phyloP scores from a whole-genome alignment of 176 grass and related monocot species.

The Phragmites australis region DNA sequence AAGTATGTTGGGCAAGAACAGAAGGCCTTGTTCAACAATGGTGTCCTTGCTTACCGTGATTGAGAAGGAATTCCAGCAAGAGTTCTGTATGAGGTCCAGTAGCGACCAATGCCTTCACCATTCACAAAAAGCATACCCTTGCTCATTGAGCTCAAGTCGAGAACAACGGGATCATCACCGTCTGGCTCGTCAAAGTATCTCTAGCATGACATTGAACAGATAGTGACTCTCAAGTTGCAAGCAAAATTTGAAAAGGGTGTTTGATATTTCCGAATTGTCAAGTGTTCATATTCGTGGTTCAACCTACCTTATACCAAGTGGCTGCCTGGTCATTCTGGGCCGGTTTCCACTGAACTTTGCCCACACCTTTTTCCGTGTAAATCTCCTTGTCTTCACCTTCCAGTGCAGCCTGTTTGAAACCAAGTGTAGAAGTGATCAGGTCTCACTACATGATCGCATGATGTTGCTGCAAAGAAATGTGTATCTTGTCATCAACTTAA shows the following conservation, averaged over 20 bases:
- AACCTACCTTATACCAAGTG: slow-evolving; percentile 84
- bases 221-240: slow-evolving; percentile 21
- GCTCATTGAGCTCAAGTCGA: slow-evolving; percentile 80
- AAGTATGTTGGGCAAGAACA: not conserved
- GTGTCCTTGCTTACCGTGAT: slow-evolving; percentile 48
- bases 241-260: slow-evolving; percentile 17
- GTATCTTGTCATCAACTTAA: not conserved
- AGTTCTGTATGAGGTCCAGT: slow-evolving; percentile 62
- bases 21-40: not conserved
- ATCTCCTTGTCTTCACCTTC: slow-evolving; percentile 63
- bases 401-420: slow-evolving; percentile 55
- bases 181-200: slow-evolving; percentile 83
- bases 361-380: slow-evolving; percentile 52
- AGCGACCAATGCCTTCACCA: slow-evolving; percentile 60
- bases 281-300: slow-evolving; percentile 7
- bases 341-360: slow-evolving; percentile 44
- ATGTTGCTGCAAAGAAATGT: not conserved
- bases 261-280: not conserved
- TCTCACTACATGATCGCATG: slow-evolving; percentile 2
- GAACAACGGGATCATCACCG: slow-evolving; percentile 61
- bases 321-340: slow-evolving; percentile 37
- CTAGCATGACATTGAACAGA: slow-evolving; percentile 38
- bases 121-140: slow-evolving; percentile 77
- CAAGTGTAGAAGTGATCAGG: slow-evolving; percentile 4
- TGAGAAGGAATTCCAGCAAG: slow-evolving; percentile 71